phyloP scores from a whole-genome alignment of 1,284 basidiomycete genomes.

The Somion occarium region DNA sequence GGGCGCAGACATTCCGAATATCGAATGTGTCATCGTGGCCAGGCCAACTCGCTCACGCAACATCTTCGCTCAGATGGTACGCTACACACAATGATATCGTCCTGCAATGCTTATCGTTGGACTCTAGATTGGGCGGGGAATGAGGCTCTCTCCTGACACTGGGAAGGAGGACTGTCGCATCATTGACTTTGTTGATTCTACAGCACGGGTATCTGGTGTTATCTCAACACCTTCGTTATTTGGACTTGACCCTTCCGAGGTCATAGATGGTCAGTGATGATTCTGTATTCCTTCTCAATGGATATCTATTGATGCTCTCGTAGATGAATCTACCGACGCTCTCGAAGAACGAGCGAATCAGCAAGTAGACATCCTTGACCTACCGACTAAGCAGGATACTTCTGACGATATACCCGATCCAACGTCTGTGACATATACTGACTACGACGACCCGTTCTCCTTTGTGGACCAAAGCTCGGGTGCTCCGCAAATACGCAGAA shows the following conservation, averaged over 20 bases:
- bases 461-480: slow-evolving; percentile 50
- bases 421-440: slow-evolving; percentile 70
- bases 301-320: slow-evolving; percentile 2
- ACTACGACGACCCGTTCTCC: slow-evolving; percentile 78
- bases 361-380: slow-evolving; percentile 7
- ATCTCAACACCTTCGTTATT: slow-evolving; percentile 83
- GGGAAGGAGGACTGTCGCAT: slow-evolving; percentile 86
- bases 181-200: slow-evolving; percentile 89
- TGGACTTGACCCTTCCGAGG: slow-evolving; percentile 74
- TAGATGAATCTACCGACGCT: slow-evolving; percentile 52
- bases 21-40: slow-evolving; percentile 88
- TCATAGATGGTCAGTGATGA: slow-evolving; percentile 53
- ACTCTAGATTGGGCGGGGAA: slow-evolving; percentile 83
- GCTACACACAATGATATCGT: slow-evolving; percentile 11
- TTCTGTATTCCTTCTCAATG: neutral
- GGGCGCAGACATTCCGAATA: slow-evolving; percentile 87
- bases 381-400: slow-evolving; percentile 13
- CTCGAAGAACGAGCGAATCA: slow-evolving; percentile 27
- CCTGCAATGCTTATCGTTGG: neutral
- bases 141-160: slow-evolving; percentile 79
- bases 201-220: slow-evolving; percentile 65
- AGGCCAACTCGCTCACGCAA: slow-evolving; percentile 87
- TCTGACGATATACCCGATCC: slow-evolving; percentile 46
- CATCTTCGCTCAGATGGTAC: slow-evolving; percentile 90
- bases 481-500: slow-evolving; percentile 43